Base-by-base conservation (phyloP, 306 rosid species). In the Pyrus communis region DNA sequence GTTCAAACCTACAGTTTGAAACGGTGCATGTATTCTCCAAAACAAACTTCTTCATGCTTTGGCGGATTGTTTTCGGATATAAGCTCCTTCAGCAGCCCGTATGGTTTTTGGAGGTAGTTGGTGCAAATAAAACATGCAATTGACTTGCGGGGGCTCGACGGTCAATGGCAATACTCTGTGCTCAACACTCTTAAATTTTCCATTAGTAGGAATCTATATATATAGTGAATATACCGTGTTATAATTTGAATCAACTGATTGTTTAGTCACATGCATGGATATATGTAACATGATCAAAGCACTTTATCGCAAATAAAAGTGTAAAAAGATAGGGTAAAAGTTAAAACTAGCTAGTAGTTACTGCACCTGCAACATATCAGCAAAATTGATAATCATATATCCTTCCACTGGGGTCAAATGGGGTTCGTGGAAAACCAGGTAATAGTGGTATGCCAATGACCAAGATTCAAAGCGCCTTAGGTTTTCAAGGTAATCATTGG, bases 381-480 rank as follows among this genome's bases (percentile, higher is more conserved):
- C 76, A 18, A 80, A 28, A 71, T 75, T 69, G 19, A 69, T 75
- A 1, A 80, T 57, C n/a, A 80, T 19, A 8, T 79, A 76, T n/a
- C 76, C 84, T 35, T 69, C 46, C 11, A 75, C 42, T 9, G 52
- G 11, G 9, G 80, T 80, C 57, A 68, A 18, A 17, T 80, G 60
- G 2, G 84, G 84, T 23, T 80, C 71, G 0, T 76, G 84, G 66
- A 80, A 80, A 7, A 35, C 30, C 21, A 76, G 79, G 59, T 75
- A 69, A 7, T 75, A 80, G 21, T 80, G 84, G 9, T 35, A 80
- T 17, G 73, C 17, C 31, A 80, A 51, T 6, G 31, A 18, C 76
- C 65, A 52, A 15, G 80, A 52, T 18, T 38, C n/a, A 49, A 80
- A 67, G 80, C 84, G 61, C 25, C 43, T 40, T 22, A 76, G 5